phyloP scores from a whole-genome alignment of 768 basidiomycete species.

The Chalciporus pseudorubinellus region DNA sequence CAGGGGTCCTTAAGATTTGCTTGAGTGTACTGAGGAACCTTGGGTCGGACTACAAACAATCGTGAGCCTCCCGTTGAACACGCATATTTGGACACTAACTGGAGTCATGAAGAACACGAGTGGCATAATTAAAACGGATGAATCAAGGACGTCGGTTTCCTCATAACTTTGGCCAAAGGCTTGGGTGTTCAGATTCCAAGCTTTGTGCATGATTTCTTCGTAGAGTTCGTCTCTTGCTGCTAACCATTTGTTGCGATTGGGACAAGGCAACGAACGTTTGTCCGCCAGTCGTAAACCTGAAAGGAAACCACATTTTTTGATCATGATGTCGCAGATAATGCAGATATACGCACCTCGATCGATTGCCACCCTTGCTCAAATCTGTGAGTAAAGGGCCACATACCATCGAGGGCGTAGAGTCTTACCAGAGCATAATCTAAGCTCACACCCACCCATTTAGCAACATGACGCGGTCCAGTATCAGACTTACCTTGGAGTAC shows the following conservation, averaged over 20 bases:
- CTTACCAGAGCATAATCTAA: conserved; percentile 88
- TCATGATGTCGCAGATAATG: not conserved
- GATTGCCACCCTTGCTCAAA: conserved; percentile 77
- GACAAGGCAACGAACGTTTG: conserved; percentile 90
- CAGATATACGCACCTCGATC: conserved; percentile 62
- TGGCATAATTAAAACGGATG: conserved; percentile 89
- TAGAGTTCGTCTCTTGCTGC: conserved; percentile 78
- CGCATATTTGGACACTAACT: conserved; percentile 39
- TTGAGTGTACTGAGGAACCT: conserved; percentile 85
- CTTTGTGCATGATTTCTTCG: conserved; percentile 89
- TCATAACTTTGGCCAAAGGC: conserved; percentile 92
- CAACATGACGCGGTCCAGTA: not conserved
- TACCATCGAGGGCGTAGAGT: not conserved
- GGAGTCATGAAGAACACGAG: conserved; percentile 88
- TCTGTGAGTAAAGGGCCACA: not conserved
- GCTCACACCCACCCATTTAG: conserved; percentile 6
- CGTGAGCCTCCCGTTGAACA: not conserved
- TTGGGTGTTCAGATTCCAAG: conserved; percentile 70
- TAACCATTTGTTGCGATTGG: conserved; percentile 68
- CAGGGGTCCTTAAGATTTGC: conserved; percentile 80
- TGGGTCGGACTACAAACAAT: conserved; percentile 64
- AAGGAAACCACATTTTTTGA: not conserved
- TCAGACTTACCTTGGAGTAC: conserved; percentile 71
- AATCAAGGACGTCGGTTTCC: conserved; percentile 76
- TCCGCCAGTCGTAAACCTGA: conserved; percentile 87